Base-by-base conservation (phyloP, 106 monocot species). In the Chionographis japonica region DNA sequence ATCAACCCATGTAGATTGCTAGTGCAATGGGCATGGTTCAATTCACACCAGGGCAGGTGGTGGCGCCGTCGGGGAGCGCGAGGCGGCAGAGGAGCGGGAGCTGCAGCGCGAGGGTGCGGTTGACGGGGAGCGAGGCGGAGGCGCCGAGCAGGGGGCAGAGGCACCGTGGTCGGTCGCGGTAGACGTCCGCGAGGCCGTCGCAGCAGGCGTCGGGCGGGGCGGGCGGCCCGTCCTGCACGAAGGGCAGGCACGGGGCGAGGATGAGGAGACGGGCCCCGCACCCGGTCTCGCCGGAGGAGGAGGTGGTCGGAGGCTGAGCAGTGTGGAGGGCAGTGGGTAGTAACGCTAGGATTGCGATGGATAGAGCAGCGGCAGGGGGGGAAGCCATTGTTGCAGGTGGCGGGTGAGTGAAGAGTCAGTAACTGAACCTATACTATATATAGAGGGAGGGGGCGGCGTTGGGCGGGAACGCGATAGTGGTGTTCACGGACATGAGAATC, bases 241-340 rank as follows among this genome's bases (percentile, higher is more conserved):
- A 87, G 11, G 79, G 65, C 50, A 60, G 61, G 73, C 83, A 87
- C 0, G 86, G 86, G 4, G 69, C 46, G 11, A 87, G 76, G 56
- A 72, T 66, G 10, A 83, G 18, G 37, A 87, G 74, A 11, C 58
- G 52, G 16, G 60, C 27, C 12, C 41, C 16, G 72, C 85, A 86
- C 10, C 39, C 35, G 49, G 57, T 38, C 18, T 43, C 35, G 35
- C 46, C 55, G 15, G 61, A 3, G 13, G 63, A 35, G 19, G 41
- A 8, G 27, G 27, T 27, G 27, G 27, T 27, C 0, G 68, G 20
- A 27, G 58, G 58, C 40, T 27, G 43, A 8, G 63, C 40, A 19
- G 11, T 56, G 42, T 38, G 9, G 58, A 15, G 39, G 17, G 58
- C 17, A 42, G 43, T 9, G 5, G 38, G 54, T n/a, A 54, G 54